Base-by-base conservation (phyloP, 1,284 basidiomycete genomes). In the Flammula alnicola region DNA sequence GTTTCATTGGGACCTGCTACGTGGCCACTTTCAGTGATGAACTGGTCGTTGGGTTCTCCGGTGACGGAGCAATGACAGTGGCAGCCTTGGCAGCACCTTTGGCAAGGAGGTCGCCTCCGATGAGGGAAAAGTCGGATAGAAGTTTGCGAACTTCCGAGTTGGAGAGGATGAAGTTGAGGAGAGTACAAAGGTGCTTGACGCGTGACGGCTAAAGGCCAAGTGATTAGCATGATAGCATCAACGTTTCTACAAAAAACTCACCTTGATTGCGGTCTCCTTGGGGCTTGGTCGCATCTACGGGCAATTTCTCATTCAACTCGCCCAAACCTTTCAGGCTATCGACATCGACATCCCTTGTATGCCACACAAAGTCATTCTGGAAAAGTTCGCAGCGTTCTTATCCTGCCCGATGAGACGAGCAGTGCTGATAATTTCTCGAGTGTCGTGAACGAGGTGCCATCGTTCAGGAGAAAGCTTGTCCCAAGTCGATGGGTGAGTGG, bases 91-190 rank as follows among this genome's bases (percentile, higher is more conserved):
- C 68, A 0, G 91, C 88, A 22, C 83, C 84, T 42, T 83, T 85
- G 14, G 92, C 85, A 54, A 96, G 86, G 49, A 97, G 75, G 70
- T 96, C 93, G 47, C 93, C 88, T 0, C 91, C 93, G 51, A 95
- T 85, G 55, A 93, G 66, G 22, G 84, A 84, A 58, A 93, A 83
- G 70, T 96, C 93, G 27, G 81, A 81, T 47, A 94, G 68, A 43
- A 95, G 85, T 70, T 97, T 97, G 64, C 93, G 88, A 29, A 91
- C 87, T 72, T 97, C 95, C 1, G 86, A 87, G 74, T 96, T 97
- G 66, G 93, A 95, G 57, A 93, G 76, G 62, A 97, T 79, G 58
- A 97, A 86, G 17, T 80, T 81, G 45, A 90, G 72, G 42, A 97
- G 79, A 0, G 92, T 93, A 55, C 92, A 88, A n/a, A 97, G 79